phyloP scores from a whole-genome alignment of 441 rosid genomes.

The Populus trichocarpa region DNA sequence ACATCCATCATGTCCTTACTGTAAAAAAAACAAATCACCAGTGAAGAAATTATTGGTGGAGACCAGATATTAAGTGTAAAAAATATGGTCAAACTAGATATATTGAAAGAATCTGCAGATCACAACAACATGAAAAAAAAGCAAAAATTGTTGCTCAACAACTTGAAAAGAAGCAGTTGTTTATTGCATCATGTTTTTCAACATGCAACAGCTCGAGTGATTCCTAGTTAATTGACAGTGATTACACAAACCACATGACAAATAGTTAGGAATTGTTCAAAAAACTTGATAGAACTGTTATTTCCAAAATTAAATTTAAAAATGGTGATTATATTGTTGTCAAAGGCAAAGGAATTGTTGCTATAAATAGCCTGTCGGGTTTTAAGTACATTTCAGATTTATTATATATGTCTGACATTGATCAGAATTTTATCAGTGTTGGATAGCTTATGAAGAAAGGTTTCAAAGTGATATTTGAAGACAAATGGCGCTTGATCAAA shows the following conservation, averaged over 20 bases:
- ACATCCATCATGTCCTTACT: background rate
- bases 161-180: background rate
- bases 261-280: background rate
- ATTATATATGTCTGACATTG: too few relatives aligned
- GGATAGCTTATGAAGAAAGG: too few relatives aligned
- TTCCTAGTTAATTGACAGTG: background rate
- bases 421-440: too few relatives aligned
- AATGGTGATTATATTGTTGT: background rate
- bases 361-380: accelerated
- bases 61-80: background rate
- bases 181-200: background rate
- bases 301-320: background rate
- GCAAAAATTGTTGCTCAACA: background rate
- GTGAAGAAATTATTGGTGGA: too few relatives aligned
- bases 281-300: background rate
- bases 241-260: background rate
- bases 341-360: background rate
- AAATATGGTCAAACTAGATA: background rate
- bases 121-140: too few relatives aligned
- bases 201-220: too few relatives aligned
- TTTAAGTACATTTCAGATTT: too few relatives aligned
- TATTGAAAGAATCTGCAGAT: background rate
- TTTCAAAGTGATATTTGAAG: too few relatives aligned
- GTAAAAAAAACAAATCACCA: background rate
- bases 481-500: too few relatives aligned